These are phyloP conservation scores for Sarocladium brachiariae DNA, from an alignment of 2,329 filamentous ascomycete genomes.

Conservation along the genomic window DNA sequence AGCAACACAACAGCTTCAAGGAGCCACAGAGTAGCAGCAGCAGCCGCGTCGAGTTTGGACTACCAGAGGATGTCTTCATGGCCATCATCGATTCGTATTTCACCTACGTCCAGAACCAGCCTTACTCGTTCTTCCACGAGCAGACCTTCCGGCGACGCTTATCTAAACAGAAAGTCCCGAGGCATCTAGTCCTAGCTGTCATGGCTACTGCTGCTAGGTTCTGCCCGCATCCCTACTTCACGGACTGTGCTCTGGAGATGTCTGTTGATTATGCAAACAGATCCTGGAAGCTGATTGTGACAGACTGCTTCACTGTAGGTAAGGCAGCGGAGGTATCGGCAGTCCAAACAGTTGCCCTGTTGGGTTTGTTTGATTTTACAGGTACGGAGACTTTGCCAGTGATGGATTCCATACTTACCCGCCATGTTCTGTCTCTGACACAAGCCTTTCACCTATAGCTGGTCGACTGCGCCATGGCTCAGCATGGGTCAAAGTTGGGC, in stretches of 20 bases:
- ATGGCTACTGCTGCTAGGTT: not conserved
- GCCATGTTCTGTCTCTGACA: not conserved
- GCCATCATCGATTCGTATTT: not conserved
- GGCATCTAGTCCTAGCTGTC: not conserved
- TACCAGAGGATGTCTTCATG: not conserved
- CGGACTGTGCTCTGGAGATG: not conserved
- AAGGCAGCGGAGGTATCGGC: not conserved
- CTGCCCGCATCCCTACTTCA: not conserved
- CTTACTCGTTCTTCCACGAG: slow-evolving; percentile 3
- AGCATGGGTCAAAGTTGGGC: not conserved
- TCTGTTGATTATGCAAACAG: not conserved
- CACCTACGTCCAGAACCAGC: not conserved
- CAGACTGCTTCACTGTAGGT: slow-evolving; percentile 1
- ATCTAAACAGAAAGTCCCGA: not conserved
- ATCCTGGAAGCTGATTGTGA: not conserved
- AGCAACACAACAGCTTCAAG: not conserved
- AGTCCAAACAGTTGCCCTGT: not conserved
- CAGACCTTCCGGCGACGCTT: not conserved
- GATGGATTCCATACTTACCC: not conserved
- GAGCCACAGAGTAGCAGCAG: not conserved
- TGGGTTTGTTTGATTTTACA: not conserved
- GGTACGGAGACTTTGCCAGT: not conserved
- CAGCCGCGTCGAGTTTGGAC: not conserved
- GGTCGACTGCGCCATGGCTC: not conserved
- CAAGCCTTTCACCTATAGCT: not conserved